phyloP scores from a whole-genome alignment of 371 early-diverging fungal species.

The Mucor ambiguus region DNA sequence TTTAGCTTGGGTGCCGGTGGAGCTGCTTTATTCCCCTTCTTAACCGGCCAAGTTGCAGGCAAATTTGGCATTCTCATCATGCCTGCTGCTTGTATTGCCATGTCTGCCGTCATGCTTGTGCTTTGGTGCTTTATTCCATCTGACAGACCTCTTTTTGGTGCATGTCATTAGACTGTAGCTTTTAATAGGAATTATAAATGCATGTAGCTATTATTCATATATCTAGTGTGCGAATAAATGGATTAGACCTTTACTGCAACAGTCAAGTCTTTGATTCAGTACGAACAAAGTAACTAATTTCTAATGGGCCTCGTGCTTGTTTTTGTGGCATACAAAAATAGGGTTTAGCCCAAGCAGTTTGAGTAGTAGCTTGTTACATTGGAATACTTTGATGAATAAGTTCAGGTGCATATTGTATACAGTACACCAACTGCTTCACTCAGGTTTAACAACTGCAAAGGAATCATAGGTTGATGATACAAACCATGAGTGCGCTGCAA shows the following conservation, averaged over 20 bases:
- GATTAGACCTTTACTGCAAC: neutral
- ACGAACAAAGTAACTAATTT: too few species aligned
- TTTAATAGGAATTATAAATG: neutral
- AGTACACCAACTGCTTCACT: too few species aligned
- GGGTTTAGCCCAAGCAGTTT: too few species aligned
- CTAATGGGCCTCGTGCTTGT: too few species aligned
- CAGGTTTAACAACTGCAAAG: too few species aligned
- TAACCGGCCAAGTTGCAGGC: slow-evolving; percentile 35
- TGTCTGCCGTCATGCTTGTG: slow-evolving; percentile 26
- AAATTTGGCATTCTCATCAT: slow-evolving; percentile 33
- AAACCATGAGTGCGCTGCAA: too few species aligned
- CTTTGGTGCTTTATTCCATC: slow-evolving; percentile 38
- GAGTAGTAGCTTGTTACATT: too few species aligned
- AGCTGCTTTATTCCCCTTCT: slow-evolving; percentile 41
- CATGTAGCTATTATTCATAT: neutral
- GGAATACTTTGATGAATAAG: too few species aligned
- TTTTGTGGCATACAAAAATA: too few species aligned
- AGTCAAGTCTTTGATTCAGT: too few species aligned
- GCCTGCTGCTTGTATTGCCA: slow-evolving; percentile 29
- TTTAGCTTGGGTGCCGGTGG: slow-evolving; percentile 40
- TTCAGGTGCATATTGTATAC: too few species aligned
- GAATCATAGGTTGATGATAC: too few species aligned
- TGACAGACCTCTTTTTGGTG: slow-evolving; percentile 28
- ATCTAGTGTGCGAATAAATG: neutral
- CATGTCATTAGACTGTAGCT: neutral